These are phyloP conservation scores for Begonia masoniana DNA, from an alignment of 306 rosid genomes.

Conservation along the genomic window DNA sequence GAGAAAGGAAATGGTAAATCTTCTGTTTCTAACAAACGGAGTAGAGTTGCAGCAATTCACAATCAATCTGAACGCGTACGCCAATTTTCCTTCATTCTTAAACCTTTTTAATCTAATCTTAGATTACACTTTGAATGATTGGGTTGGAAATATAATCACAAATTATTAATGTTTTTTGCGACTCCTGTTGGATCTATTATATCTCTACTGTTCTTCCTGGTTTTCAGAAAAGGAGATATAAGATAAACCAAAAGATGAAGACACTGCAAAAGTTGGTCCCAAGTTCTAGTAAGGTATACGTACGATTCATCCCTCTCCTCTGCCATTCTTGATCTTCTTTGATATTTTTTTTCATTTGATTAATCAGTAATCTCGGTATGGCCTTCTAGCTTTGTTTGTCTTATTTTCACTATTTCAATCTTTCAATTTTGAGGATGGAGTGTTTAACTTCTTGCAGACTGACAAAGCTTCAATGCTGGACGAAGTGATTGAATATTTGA, in stretches of 20 bases:
- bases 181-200: neutral
- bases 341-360: no score
- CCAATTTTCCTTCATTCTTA: no score
- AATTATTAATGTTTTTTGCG: neutral
- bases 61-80: conserved; percentile 93
- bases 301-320: neutral
- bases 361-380: no score
- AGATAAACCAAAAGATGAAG: conserved; percentile 93
- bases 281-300: conserved; percentile 81
- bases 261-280: conserved; percentile 96
- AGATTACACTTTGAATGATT: no score
- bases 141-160: no score
- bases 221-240: conserved; percentile 89
- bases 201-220: neutral
- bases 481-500: conserved; percentile 85
- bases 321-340: no score
- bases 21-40: conserved; percentile 50
- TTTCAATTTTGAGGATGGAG: no score
- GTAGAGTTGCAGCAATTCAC: conserved; percentile 82
- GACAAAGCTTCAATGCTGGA: conserved; percentile 97
- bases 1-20: conserved; percentile 40
- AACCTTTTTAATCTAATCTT: no score
- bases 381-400: no score
- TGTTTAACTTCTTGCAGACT: conserved; percentile 22
- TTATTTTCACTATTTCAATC: no score